These are phyloP conservation scores for Candida mattraensis DNA, from an alignment of 805 yeast species.

Conservation along the genomic window DNA sequence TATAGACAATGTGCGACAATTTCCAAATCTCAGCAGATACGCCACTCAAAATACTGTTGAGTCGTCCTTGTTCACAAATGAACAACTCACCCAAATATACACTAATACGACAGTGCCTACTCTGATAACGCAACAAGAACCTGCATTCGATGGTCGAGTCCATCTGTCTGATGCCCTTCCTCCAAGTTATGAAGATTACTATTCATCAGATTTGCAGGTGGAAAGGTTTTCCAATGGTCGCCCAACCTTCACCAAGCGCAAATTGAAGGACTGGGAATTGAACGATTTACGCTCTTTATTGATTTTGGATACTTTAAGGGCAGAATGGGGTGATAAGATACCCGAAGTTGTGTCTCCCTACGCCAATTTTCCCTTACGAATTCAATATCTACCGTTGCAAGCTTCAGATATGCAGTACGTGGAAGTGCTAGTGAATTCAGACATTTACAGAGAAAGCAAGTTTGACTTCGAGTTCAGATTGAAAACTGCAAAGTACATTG, in stretches of 20 bases:
- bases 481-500: conserved; percentile 63
- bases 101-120: conserved; percentile 29
- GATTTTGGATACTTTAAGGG: conserved; percentile 48
- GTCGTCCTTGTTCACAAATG: conserved; percentile 25
- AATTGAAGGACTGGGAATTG: conserved; percentile 66
- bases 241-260: conserved; percentile 62
- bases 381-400: conserved; percentile 52
- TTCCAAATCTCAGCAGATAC: conserved; percentile 9
- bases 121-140: conserved; percentile 1
- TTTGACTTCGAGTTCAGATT: conserved; percentile 52
- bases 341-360: conserved; percentile 42
- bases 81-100: conserved; percentile 28
- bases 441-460: conserved; percentile 64
- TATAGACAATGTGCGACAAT: conserved; percentile 23
- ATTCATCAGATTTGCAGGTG: conserved; percentile 52
- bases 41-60: conserved; percentile 19
- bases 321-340: conserved; percentile 55
- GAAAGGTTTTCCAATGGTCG: conserved; percentile 56
- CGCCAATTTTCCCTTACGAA: conserved; percentile 40
- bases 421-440: conserved; percentile 51
- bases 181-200: conserved; percentile 50
- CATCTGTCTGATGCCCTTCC: conserved; percentile 55
- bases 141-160: conserved; percentile 15
- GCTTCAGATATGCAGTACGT: conserved; percentile 50
- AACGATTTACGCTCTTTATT: conserved; percentile 68